phyloP scores from a whole-genome alignment of 2,329 filamentous ascomycete species.

The Neonectria sp. region DNA sequence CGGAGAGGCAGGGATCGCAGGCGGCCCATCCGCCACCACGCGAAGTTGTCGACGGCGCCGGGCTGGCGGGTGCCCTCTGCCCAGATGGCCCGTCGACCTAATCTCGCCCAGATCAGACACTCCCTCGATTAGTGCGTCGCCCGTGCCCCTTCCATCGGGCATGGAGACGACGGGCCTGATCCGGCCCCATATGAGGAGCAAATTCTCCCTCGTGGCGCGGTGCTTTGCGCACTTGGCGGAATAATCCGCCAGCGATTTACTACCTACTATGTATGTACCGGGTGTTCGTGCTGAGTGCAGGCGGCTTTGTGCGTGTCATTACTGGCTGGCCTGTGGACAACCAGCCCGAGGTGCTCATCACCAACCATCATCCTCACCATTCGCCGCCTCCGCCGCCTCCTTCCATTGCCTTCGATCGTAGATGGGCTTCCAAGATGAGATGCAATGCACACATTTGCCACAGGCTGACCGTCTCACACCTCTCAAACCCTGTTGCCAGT shows the following conservation, averaged over 20 bases:
- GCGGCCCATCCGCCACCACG: constrained; percentile 44
- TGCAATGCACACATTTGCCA: constrained; percentile 23
- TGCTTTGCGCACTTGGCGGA: constrained; percentile 20
- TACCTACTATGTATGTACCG: not conserved
- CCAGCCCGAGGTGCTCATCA: constrained; percentile 6
- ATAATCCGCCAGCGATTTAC: constrained; percentile 17
- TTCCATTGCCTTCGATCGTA: constrained; percentile 27
- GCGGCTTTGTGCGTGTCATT: constrained; percentile 11
- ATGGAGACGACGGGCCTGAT: constrained; percentile 26
- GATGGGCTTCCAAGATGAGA: constrained; percentile 28
- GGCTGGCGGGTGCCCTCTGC: constrained; percentile 41
- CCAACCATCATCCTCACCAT: constrained; percentile 5
- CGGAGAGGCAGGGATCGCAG: constrained; percentile 38
- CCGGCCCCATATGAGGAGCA: constrained; percentile 14
- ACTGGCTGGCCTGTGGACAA: constrained; percentile 12
- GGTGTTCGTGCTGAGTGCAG: not conserved
- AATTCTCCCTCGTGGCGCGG: constrained; percentile 17
- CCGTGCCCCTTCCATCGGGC: constrained; percentile 28
- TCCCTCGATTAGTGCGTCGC: constrained; percentile 46
- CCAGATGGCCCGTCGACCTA: constrained; percentile 47
- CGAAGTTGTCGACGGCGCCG: constrained; percentile 45
- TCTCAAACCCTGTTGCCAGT: not conserved
- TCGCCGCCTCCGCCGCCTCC: constrained; percentile 4
- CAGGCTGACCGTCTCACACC: not conserved
- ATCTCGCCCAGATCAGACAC: constrained; percentile 49